Evolutionary conservation across 1,139 yeast genomes (phyloP), one percentile per base, ranked within the genome.

Genomic region (Yamadazyma kanchanaburiensis): DNA sequence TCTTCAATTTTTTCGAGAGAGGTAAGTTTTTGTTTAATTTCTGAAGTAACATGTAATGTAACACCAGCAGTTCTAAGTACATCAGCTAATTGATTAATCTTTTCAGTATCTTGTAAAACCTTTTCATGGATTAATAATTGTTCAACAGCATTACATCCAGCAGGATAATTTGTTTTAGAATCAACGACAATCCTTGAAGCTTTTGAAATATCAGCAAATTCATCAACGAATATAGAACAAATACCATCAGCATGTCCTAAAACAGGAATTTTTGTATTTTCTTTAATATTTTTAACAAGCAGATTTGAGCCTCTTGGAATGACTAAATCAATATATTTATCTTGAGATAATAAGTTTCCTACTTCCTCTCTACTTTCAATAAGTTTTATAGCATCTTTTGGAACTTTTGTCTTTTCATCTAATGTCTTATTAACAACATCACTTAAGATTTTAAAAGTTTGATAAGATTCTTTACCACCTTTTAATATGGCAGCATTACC

Each of bases 211-310:
- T 87, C 89, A 3, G 94, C 94, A 26, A 73, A 77, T 32, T 71
- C 70, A 53, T 89, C 95, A 17, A 89, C 69, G 51, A 79, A 94
- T 12, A 89, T 76, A 3, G 96, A 80, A 58, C 98, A 91, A 36
- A 91, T 83, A 29, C 99, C 99, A 57, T 91, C 98, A 7, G 99
- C 98, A 56, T 94, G 99, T 32, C 99, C 99, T 56, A 94, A 64
- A 5, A 94, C 98, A 4, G 98, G 96, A 44, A 94, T 94, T 54
- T 88, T 87, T 18, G 98, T 91, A 51, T 77, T 77, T 24, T 76
- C 70, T 58, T 94, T 91, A 55, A 94, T 88, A 55, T 70, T 76
- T 45, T 85, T 75, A 15, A 94, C 99, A 40, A 94, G 72, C 39
- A 78, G 94, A 49, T 91, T 91, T 21, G 96, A 85, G 6, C 99